Evolutionary conservation across 2,329 filamentous ascomycete genomes (phyloP).

Genomic region (Fusarium robinianum): DNA sequence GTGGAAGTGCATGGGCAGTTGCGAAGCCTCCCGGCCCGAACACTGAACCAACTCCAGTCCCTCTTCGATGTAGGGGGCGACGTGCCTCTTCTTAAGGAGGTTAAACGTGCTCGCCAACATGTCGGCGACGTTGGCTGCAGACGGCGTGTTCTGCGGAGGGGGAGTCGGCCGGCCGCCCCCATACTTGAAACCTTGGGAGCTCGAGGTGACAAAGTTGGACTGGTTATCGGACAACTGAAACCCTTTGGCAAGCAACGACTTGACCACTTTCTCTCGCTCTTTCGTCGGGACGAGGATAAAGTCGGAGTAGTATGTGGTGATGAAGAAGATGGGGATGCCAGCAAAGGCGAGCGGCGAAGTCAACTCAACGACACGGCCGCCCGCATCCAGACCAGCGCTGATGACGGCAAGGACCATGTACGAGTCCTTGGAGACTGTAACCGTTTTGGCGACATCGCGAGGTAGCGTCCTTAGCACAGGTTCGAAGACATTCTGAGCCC

Average conservation of each 20-base stretch:
- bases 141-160: slow-evolving; percentile 68
- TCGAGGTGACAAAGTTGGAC: slow-evolving; percentile 66
- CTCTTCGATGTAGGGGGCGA: slow-evolving; percentile 72
- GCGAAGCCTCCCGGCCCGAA: slow-evolving; percentile 64
- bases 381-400: slow-evolving; percentile 87
- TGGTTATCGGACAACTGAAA: slow-evolving; percentile 81
- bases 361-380: slow-evolving; percentile 86
- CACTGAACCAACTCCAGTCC: slow-evolving; percentile 78
- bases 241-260: slow-evolving; percentile 75
- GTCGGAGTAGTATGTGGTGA: slow-evolving; percentile 97
- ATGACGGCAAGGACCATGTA: slow-evolving; percentile 91
- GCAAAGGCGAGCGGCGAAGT: slow-evolving; percentile 90
- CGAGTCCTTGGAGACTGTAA: slow-evolving; percentile 79
- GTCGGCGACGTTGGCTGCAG: slow-evolving; percentile 76
- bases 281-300: slow-evolving; percentile 89
- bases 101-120: slow-evolving; percentile 82
- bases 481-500: slow-evolving; percentile 75
- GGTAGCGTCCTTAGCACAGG: slow-evolving; percentile 70
- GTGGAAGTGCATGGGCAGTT: slow-evolving; percentile 46
- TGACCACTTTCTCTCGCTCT: slow-evolving; percentile 73
- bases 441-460: slow-evolving; percentile 53
- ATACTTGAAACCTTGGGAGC: slow-evolving; percentile 42
- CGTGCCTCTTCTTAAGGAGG: slow-evolving; percentile 76
- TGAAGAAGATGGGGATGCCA: slow-evolving; percentile 96
- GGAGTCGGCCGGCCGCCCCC: slow-evolving; percentile 45